These are phyloP conservation scores for Mimosa pudica DNA, from an alignment of 306 rosid genomes.

Conservation along the genomic window DNA sequence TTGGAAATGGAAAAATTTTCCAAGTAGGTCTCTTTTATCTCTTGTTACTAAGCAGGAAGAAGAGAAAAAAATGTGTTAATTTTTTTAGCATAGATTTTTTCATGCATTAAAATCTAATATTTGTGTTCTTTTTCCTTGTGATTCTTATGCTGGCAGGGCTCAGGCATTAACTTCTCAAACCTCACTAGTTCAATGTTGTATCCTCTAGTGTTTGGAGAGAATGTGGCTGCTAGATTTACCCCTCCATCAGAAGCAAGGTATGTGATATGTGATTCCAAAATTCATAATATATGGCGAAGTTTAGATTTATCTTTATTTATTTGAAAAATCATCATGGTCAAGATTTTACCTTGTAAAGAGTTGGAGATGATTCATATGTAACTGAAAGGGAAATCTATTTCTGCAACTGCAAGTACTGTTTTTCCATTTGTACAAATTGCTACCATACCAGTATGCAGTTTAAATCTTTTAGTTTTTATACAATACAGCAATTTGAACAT, in stretches of 20 bases:
- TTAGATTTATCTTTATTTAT: too few species aligned
- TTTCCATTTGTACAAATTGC: not conserved
- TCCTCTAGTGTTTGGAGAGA: slow-evolving; percentile 73
- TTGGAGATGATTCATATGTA: not conserved
- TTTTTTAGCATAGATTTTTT: not conserved
- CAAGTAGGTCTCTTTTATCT: slow-evolving; percentile 47
- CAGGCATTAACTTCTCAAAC: slow-evolving; percentile 76
- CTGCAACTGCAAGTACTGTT: slow-evolving; percentile 2
- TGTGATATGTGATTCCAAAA: slow-evolving; percentile 10
- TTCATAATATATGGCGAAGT: not conserved
- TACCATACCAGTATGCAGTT: not conserved
- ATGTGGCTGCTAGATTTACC: slow-evolving; percentile 60
- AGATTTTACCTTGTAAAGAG: slow-evolving; percentile 7
- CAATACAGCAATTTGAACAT: not conserved
- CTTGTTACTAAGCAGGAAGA: not conserved
- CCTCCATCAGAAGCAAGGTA: slow-evolving; percentile 93
- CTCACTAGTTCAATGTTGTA: slow-evolving; percentile 58
- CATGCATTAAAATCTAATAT: not conserved
- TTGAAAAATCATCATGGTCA: not conserved
- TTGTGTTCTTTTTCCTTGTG: not conserved
- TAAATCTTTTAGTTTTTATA: not conserved
- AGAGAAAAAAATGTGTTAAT: not conserved
- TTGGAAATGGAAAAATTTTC: slow-evolving; percentile 69
- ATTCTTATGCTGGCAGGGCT: slow-evolving; percentile 50
- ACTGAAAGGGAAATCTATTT: not conserved